A percentile compares a stretch with the other conserved stretches of the same genome.
Conservation (phyloP, 2,329 filamentous ascomycete genomes). For the Colletotrichum sp. region DNA sequence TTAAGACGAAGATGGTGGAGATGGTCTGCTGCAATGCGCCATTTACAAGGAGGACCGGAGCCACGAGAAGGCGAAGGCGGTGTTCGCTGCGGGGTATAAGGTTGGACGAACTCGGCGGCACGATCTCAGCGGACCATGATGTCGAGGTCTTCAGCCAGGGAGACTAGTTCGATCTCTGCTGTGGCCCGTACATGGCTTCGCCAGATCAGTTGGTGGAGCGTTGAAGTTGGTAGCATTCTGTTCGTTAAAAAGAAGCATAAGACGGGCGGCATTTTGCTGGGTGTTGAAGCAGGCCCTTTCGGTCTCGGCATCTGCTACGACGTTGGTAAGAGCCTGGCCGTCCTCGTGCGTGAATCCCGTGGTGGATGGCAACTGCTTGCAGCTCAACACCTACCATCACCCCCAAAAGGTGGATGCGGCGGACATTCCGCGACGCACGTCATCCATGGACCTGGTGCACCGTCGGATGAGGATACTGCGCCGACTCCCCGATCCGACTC, state of each 20-base stretch:
- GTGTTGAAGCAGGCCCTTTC: not conserved
- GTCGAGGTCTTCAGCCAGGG: not conserved
- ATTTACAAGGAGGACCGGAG: not conserved
- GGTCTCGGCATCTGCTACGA: not conserved
- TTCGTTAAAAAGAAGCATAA: not conserved
- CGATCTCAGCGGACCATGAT: not conserved
- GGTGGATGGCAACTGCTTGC: not conserved
- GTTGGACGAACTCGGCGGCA: not conserved
- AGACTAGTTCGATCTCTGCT: not conserved
- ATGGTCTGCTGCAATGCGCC: not conserved
- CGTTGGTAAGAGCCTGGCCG: not conserved
- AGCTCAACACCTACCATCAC: not conserved
- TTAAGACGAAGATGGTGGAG: not conserved
- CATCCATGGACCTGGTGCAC: not conserved
- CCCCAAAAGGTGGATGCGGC: not conserved
- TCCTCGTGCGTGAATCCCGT: not conserved
- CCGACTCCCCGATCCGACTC: not conserved
- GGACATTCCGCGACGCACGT: not conserved
- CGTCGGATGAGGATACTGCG: not conserved
- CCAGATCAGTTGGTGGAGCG: not conserved
- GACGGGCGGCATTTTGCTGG: not conserved
- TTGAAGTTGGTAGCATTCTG: not conserved
- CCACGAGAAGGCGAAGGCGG: not conserved
- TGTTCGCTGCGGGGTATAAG: not conserved
- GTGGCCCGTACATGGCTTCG: not conserved